Base-by-base conservation (phyloP, 257 asterid genomes). In the Echites panduratus region DNA sequence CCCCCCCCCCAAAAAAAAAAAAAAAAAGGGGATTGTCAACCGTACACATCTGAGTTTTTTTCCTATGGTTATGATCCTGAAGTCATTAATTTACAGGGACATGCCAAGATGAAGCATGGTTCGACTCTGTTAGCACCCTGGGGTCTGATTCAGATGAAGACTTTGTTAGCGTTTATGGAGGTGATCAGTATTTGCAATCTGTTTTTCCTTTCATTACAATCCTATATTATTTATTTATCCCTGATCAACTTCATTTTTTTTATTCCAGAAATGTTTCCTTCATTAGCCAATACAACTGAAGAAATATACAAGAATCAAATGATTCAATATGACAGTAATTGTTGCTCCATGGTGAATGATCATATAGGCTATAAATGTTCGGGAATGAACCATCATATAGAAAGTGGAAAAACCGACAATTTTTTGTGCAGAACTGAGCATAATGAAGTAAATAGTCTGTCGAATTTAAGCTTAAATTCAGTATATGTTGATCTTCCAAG, bases 101-200 rank as follows among this genome's bases (percentile, higher is more conserved):
- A 54, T 75, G 84, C 78, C 86, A 73, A 71, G 97, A 89, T 49
- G 98, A 93, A 69, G 88, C 85, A 29, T 93, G 97, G 97, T 93
- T 88, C 14, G 98, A 93, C 73, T 84, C 97, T 19, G 48, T 49
- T 14, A 93, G 96, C 50, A 70, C 77, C 72, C 86, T 91, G 1
- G 91, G 86, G 44, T 93, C 98, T 11, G 98, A 91, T 80, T 76
- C 91, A 17, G 98, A 93, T 50, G 98, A 93, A 70, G 98, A 93
- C 59, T 88, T 87, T 75, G 75, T 80, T 50, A 88, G 93, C 76
- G 72, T 84, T 61, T 68, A 70, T 43, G 95, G 86, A 80, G 98
- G 97, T 93, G 78, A 77, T 73, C 61, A 43, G 29, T n/a, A 40
- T 52, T 44, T 52, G 13, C 35, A 8, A 41, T 62, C 4, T 14